Evolutionary conservation across 768 basidiomycete genomes (phyloP), one percentile per base, ranked within the genome.

Genomic region (Phylloporus arenicola): DNA sequence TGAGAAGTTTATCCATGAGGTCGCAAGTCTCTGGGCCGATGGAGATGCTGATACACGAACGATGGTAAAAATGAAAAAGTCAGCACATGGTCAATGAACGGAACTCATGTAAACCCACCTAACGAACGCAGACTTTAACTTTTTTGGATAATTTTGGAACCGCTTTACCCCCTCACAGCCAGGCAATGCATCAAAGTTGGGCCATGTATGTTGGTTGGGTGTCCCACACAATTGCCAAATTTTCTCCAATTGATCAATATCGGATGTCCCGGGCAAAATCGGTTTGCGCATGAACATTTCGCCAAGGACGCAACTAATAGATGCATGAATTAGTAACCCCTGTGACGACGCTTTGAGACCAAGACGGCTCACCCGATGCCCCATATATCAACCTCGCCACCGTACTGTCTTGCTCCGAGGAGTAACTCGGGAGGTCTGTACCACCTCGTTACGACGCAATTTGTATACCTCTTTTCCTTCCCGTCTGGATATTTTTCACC

Each of bases 311-410:
- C 95, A 96, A 7, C 92, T 94, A 54, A 6, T 17, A 37, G 10
- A 39, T 11, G 22, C 13, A 25, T 17, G 47, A 19, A 57, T 55
- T 27, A 52, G 44, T 22, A 22, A 30, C 31, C 44, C 9, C 13
- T 10, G 9, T n/a, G 34, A 34, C 25, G 37, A 42, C 8, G 16
- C 24, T 40, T 29, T 47, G 14, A 38, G 29, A 34, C 9, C 13
- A 8, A 31, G 37, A 35, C 20, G 24, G 73, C 83, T 59, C 64
- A 94, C 83, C 95, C 96, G 47, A 98, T 84, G 7, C 95, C 92
- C 96, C 96, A 99, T 60, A 99, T 85, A 68, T 99, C 96, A 38
- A 99, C 86, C 58, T 92, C 91, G 1, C 90, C 88, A 9, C 92
- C 92, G 58, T 99, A 98, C 53, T 88, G 81, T 41, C 84, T 77